Evolutionary conservation across 148 eudicot species (phyloP).

Genomic region (Rhododendron williamsianum): DNA sequence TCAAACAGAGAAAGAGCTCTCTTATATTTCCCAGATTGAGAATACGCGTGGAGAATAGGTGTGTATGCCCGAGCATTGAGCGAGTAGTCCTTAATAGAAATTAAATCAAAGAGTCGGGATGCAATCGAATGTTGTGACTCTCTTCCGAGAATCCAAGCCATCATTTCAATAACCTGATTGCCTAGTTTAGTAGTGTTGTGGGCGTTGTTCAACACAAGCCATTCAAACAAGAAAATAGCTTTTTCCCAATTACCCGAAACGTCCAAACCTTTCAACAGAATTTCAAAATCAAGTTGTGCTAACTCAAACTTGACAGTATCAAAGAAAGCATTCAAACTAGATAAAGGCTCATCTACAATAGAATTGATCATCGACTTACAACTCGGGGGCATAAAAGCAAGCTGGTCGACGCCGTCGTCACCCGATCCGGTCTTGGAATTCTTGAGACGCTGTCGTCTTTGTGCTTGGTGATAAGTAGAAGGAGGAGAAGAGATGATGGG

Average conservation of each 20-base stretch:
- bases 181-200: constrained; percentile 31
- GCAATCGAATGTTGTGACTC: constrained; percentile 73
- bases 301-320: constrained; percentile 43
- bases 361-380: constrained; percentile 54
- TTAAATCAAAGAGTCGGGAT: constrained; percentile 58
- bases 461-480: not conserved
- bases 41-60: constrained; percentile 64
- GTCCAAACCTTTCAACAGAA: constrained; percentile 71
- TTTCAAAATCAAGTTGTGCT: constrained; percentile 45
- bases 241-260: constrained; percentile 57
- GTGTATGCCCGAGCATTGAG: constrained; percentile 71
- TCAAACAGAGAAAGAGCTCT: constrained; percentile 55
- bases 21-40: constrained; percentile 55
- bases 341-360: constrained; percentile 43
- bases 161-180: constrained; percentile 52
- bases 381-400: constrained; percentile 48
- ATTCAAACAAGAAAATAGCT: constrained; percentile 65
- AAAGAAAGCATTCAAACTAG: constrained; percentile 42
- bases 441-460: constrained; percentile 2
- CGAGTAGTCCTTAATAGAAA: constrained; percentile 50
- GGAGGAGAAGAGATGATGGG: constrained; percentile 15
- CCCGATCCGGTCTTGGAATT: not conserved
- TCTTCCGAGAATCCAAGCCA: constrained; percentile 69
- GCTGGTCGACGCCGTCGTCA: constrained; percentile 32
- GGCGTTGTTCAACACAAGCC: constrained; percentile 42